phyloP scores from a whole-genome alignment of 148 eudicot genomes.

The Bassia scoparia region DNA sequence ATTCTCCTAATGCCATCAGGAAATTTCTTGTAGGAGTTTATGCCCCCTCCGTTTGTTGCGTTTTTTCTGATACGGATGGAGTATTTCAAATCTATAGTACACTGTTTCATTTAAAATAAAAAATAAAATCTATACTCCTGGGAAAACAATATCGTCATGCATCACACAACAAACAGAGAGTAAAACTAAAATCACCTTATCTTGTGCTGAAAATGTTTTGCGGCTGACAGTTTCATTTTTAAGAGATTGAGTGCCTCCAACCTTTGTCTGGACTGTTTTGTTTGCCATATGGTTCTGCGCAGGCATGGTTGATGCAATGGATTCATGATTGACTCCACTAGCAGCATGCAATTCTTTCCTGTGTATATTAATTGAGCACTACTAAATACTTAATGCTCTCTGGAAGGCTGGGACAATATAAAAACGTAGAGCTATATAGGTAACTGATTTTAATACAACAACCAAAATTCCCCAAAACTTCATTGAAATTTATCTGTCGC shows the following conservation, averaged over 20 bases:
- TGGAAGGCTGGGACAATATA: slow-evolving; percentile 28
- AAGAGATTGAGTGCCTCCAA: slow-evolving; percentile 39
- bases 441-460: neutral
- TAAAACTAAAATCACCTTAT: slow-evolving; percentile 56
- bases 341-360: slow-evolving; percentile 27
- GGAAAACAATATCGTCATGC: neutral
- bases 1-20: too few relatives aligned
- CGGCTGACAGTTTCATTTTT: slow-evolving; percentile 64
- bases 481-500: neutral
- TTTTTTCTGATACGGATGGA: too few relatives aligned
- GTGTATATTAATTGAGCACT: slow-evolving; percentile 31
- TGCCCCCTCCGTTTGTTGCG: too few relatives aligned
- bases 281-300: slow-evolving; percentile 34
- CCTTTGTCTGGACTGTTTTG: slow-evolving; percentile 34
- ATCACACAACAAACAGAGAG: neutral
- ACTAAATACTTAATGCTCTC: slow-evolving; percentile 35
- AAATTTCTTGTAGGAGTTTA: too few relatives aligned
- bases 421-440: neutral
- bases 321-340: slow-evolving; percentile 35
- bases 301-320: slow-evolving; percentile 32
- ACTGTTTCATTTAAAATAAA: too few relatives aligned
- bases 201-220: slow-evolving; percentile 67
- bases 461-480: neutral
- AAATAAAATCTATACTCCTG: too few relatives aligned
- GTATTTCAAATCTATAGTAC: too few relatives aligned